Percentiles rank a stretch among this genome's conserved stretches.
These are phyloP conservation scores for Creolimax fragrantissima DNA, from an alignment of 78 protist genomes.

Conservation along the genomic window DNA sequence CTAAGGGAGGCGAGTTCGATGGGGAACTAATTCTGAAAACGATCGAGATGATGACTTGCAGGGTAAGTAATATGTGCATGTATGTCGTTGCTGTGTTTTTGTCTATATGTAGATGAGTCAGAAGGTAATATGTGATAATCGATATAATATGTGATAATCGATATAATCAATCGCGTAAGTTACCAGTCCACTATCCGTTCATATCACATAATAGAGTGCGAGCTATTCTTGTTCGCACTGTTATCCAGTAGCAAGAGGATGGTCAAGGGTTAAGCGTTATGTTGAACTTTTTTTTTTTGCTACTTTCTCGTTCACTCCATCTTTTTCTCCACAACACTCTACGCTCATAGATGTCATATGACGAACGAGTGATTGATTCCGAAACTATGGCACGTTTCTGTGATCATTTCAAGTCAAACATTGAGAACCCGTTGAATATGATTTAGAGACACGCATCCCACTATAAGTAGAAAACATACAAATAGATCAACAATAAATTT, in stretches of 20 bases:
- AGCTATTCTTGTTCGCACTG: neutral
- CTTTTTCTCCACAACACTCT: no score
- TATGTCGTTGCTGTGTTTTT: neutral
- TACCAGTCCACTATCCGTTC: neutral
- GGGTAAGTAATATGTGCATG: neutral
- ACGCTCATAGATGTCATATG: constrained; percentile 67
- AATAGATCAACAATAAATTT: no score
- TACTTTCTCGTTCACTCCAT: no score
- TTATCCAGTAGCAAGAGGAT: neutral
- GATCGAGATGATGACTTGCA: neutral
- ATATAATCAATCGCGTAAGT: neutral
- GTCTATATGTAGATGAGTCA: neutral
- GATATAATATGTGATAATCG: neutral
- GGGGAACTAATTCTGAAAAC: neutral
- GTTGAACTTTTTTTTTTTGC: no score
- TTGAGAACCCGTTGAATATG: constrained; percentile 37
- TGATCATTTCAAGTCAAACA: constrained; percentile 60
- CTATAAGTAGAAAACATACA: no score
- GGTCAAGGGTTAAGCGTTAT: neutral
- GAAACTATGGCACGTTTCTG: constrained; percentile 83
- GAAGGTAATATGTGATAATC: neutral
- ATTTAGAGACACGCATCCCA: no score
- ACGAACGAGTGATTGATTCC: constrained; percentile 87
- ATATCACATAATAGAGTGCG: neutral
- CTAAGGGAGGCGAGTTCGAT: neutral